phyloP scores from a whole-genome alignment of 2,329 filamentous ascomycete species.

The Calonectria pauciramosa region DNA sequence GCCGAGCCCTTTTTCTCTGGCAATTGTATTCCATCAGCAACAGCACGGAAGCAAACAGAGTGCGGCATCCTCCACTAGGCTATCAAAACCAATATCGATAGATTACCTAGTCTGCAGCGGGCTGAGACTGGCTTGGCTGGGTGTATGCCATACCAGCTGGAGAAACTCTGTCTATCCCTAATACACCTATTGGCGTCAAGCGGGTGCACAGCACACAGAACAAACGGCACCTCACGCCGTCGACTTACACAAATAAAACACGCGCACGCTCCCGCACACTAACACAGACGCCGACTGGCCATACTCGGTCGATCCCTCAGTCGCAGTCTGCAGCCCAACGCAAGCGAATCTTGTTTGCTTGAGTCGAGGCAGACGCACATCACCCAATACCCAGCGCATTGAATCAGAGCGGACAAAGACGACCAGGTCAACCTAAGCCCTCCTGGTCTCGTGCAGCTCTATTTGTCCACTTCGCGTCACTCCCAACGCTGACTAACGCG shows the following conservation, averaged over 20 bases:
- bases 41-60: background rate
- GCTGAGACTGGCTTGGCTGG: background rate
- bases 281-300: background rate
- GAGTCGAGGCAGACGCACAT: background rate
- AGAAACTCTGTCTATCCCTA: background rate
- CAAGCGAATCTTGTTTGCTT: background rate
- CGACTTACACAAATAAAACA: constrained; percentile 12
- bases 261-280: constrained; percentile 2
- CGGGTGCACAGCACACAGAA: background rate
- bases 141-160: background rate
- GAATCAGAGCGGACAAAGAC: background rate
- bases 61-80: background rate
- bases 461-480: constrained; percentile 17
- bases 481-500: constrained; percentile 28
- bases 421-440: background rate
- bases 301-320: background rate
- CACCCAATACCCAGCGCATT: background rate
- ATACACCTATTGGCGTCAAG: background rate
- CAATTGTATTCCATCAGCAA: background rate
- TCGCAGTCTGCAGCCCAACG: background rate
- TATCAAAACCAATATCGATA: background rate
- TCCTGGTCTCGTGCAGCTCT: background rate
- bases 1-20: background rate
- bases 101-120: background rate
- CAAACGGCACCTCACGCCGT: background rate